A percentile compares a stretch with the other conserved stretches of the same genome.
Conservation (phyloP, 1,284 basidiomycete species). For the Marasmius oreades region DNA sequence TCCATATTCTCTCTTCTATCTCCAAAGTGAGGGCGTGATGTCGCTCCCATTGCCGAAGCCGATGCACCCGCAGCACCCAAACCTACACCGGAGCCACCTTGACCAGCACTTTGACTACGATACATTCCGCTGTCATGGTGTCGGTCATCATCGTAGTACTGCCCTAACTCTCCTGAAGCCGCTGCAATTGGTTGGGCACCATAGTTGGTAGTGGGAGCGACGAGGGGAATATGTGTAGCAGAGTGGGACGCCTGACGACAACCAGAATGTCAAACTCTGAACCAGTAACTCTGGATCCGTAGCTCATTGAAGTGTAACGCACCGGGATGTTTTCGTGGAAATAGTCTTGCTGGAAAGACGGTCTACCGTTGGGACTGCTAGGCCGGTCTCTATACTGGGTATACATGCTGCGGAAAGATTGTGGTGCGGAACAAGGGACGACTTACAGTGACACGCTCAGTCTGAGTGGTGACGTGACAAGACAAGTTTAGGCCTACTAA, state of each 20-base stretch:
- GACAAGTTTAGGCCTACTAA: no score
- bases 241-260: slow-evolving; percentile 1
- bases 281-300: background rate
- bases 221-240: slow-evolving; percentile 3
- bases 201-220: background rate
- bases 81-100: slow-evolving; percentile 1
- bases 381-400: slow-evolving; percentile 23
- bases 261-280: background rate
- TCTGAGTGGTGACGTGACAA: no score
- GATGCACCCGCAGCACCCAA: slow-evolving; percentile 3
- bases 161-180: background rate
- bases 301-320: background rate
- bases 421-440: background rate
- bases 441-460: no score
- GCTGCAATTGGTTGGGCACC: background rate
- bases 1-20: slow-evolving; percentile 8
- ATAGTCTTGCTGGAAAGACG: slow-evolving; percentile 24
- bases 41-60: background rate
- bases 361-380: slow-evolving; percentile 5
- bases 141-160: background rate
- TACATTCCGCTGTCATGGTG: background rate
- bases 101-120: background rate
- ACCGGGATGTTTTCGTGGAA: slow-evolving; percentile 22
- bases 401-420: slow-evolving; percentile 9
- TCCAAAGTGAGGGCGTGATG: slow-evolving; percentile 5